Percentiles rank a stretch among this genome's conserved stretches.
Conservation (phyloP, 2,329 filamentous ascomycete genomes). For the Alternaria hordeiaustralica region DNA sequence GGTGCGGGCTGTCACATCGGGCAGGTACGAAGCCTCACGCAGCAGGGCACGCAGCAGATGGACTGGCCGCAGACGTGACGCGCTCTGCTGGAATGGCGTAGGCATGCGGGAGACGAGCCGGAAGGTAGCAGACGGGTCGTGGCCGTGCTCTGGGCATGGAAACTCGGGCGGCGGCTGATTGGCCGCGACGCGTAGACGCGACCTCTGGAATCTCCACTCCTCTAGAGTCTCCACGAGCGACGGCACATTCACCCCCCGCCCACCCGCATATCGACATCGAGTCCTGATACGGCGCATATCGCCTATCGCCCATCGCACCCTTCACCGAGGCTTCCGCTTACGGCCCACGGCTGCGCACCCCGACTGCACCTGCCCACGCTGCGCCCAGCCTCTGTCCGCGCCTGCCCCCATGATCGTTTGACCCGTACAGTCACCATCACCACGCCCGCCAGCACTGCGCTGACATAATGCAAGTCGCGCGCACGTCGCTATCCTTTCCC, state of each 20-base stretch:
- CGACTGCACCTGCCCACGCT: background rate
- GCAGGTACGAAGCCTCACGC: constrained; percentile 66
- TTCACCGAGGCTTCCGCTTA: background rate
- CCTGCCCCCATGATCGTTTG: constrained; percentile 25
- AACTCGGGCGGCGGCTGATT: constrained; percentile 22
- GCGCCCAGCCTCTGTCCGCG: background rate
- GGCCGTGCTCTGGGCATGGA: constrained; percentile 1
- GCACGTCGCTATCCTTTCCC: constrained; percentile 36
- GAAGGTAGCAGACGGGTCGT: background rate
- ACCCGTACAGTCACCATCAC: constrained; percentile 15
- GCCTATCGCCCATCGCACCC: constrained; percentile 5
- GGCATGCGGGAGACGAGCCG: constrained; percentile 18
- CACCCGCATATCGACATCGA: constrained; percentile 5
- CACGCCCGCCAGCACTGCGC: constrained; percentile 20
- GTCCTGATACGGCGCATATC: background rate
- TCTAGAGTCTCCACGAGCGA: constrained; percentile 17
- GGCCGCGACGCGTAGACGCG: constrained; percentile 32
- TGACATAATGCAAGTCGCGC: constrained; percentile 46
- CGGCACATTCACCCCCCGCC: constrained; percentile 26
- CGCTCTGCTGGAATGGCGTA: constrained; percentile 15
- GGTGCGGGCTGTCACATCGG: constrained; percentile 60
- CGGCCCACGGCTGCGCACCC: background rate
- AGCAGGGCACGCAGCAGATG: constrained; percentile 64
- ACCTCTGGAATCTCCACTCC: constrained; percentile 18
- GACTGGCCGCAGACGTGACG: constrained; percentile 35